Base-by-base conservation (phyloP, 345 rosid genomes). In the Arabidopsis suecica region DNA sequence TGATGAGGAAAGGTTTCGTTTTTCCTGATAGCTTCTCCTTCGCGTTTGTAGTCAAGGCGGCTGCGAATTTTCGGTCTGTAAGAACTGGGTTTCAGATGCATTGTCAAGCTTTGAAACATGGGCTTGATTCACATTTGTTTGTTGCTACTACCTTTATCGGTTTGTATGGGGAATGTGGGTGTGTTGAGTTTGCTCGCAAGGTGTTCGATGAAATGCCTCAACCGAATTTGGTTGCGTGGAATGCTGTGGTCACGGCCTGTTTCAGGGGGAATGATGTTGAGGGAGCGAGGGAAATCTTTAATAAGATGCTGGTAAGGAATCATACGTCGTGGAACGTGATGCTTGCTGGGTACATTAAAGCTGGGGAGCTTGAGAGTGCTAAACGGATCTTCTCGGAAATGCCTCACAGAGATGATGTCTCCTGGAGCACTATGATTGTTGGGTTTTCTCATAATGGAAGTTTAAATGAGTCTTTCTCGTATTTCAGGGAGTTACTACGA, bases 1-100 rank as follows among this genome's bases (percentile, higher is more conserved):
- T 87, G 88, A 78, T 74, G 40, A 74, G 78, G 65, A 78, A 72
- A 38, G 79, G 83, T 40, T 16, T 32, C 9, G 58, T 72, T 50
- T 80, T 76, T 20, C 91, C 85, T 1, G 97, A 89, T 78, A 91
- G 94, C 78, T 91, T 86, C 84, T 81, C 94, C 4, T 87, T 86
- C 41, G 88, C 91, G 8, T 91, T 91, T 37, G 53, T 69, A 20
- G 83, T 89, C 16, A 89, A 91, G 73, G 90, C 94, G 1, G 88
- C 83, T 0, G 89, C 86, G n/a, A 82, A 75, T 72, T 61, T 74
- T 13, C 47, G 91, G 78, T 85, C 78, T 14, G 54, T 84, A 14
- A 36, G 63, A 51, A 78, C 69, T 8, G 97, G 97, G 3, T 28
- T 68, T 79, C 97, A 88, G 72, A 53, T 85, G 80, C 89, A 85